Evolutionary conservation across 2,329 filamentous ascomycete species (phyloP).

Genomic region (Orbilia ellipsospora): DNA sequence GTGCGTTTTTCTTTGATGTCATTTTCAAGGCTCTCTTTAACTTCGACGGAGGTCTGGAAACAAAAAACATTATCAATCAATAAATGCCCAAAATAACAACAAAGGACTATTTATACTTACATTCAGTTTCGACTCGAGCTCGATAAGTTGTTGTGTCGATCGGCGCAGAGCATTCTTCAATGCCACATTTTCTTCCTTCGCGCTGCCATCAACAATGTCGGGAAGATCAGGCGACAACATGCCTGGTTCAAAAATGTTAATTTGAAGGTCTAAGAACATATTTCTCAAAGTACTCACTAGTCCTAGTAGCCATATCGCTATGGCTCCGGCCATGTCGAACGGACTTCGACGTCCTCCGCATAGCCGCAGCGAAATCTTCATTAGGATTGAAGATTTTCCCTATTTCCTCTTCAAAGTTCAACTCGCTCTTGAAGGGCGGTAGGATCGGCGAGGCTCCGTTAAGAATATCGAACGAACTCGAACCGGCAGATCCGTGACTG

Average conservation of each 20-base stretch:
- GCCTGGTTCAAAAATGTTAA: conserved; percentile 30
- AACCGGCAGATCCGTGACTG: conserved; percentile 52
- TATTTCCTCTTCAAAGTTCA: conserved; percentile 96
- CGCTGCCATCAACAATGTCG: conserved; percentile 58
- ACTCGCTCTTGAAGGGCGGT: conserved; percentile 72
- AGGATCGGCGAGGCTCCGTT: conserved; percentile 60
- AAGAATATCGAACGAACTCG: conserved; percentile 58
- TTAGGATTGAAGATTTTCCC: conserved; percentile 80
- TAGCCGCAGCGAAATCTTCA: conserved; percentile 79
- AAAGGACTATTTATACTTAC: conserved; percentile 46
- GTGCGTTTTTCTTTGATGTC: conserved; percentile 95
- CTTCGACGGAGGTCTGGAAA: conserved; percentile 65
- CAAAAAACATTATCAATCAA: not conserved
- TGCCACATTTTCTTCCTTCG: conserved; percentile 64
- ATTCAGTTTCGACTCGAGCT: conserved; percentile 74
- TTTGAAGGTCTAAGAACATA: not conserved
- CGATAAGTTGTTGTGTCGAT: conserved; percentile 84
- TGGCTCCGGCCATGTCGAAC: conserved; percentile 85
- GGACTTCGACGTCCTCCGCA: conserved; percentile 90
- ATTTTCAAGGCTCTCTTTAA: conserved; percentile 72
- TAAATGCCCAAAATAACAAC: conserved; percentile 3
- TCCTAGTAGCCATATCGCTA: conserved; percentile 58
- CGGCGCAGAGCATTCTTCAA: conserved; percentile 79
- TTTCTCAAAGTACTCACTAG: conserved; percentile 57
- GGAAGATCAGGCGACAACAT: conserved; percentile 47